These are phyloP conservation scores for Funneliformis geosporum DNA, from an alignment of 192 early-diverging fungal genomes.

Conservation along the genomic window DNA sequence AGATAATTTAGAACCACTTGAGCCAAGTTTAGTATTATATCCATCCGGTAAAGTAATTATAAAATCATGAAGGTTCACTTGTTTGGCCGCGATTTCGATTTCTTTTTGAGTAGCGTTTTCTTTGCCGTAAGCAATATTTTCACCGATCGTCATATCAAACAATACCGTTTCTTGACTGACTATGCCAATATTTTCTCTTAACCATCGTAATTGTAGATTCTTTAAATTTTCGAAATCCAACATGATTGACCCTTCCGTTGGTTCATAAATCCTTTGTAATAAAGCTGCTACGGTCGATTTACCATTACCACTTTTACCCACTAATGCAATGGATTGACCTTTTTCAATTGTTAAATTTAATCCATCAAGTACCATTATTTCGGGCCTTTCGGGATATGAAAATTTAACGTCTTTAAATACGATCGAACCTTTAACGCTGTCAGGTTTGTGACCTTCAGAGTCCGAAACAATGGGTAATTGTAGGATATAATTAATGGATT, in stretches of 20 bases:
- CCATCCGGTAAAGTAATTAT: slow-evolving; percentile 57
- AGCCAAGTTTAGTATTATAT: slow-evolving; percentile 52
- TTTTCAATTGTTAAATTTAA: slow-evolving; percentile 57
- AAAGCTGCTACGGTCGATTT: slow-evolving; percentile 67
- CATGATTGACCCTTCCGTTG: slow-evolving; percentile 52
- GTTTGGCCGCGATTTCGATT: slow-evolving; percentile 66
- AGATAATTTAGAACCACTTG: slow-evolving; percentile 40
- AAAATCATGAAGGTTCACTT: slow-evolving; percentile 75
- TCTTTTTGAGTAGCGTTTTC: slow-evolving; percentile 60
- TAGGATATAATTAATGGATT: slow-evolving; percentile 7
- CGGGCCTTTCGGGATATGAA: slow-evolving; percentile 66
- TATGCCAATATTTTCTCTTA: slow-evolving; percentile 64
- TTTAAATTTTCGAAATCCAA: slow-evolving; percentile 63
- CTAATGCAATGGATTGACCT: slow-evolving; percentile 40
- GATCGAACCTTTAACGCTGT: slow-evolving; percentile 48
- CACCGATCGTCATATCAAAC: slow-evolving; percentile 66
- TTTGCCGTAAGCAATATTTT: slow-evolving; percentile 70
- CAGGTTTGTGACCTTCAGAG: slow-evolving; percentile 19
- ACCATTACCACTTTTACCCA: slow-evolving; percentile 57
- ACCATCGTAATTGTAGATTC: slow-evolving; percentile 53
- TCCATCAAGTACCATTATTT: slow-evolving; percentile 52
- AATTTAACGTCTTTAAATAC: slow-evolving; percentile 62
- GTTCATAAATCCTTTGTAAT: slow-evolving; percentile 76
- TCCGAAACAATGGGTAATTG: background rate
- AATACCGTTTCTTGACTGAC: slow-evolving; percentile 77